A percentile compares a stretch with the other conserved stretches of the same genome.
Conservation (phyloP, 2,329 filamentous ascomycete genomes). For the Trichoderma guizhouense region DNA sequence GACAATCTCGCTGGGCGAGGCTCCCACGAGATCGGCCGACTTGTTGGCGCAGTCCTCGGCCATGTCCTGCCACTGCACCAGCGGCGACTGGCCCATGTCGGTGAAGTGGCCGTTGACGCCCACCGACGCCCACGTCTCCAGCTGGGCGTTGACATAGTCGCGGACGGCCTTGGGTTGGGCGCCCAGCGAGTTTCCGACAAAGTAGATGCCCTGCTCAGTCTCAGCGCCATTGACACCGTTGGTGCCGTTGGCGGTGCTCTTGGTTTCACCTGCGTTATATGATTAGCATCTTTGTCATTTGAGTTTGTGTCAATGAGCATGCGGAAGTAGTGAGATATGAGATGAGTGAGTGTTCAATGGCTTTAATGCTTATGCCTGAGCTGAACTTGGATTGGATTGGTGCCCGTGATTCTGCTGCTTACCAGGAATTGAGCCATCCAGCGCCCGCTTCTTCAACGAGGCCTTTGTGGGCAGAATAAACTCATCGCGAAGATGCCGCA, state of each 20-base stretch:
- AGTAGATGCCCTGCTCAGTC: slow-evolving; percentile 58
- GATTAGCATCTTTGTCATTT: not conserved
- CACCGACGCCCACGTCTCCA: slow-evolving; percentile 80
- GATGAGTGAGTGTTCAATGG: not conserved
- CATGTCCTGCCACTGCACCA: slow-evolving; percentile 73
- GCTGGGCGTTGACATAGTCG: slow-evolving; percentile 65
- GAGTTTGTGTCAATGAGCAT: no score
- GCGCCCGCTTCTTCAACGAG: slow-evolving; percentile 63
- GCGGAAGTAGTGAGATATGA: no score
- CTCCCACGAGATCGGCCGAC: slow-evolving; percentile 73
- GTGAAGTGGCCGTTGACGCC: slow-evolving; percentile 83
- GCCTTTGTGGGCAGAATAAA: slow-evolving; percentile 75
- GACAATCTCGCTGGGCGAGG: slow-evolving; percentile 68
- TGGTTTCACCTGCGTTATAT: not conserved
- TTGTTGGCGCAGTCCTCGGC: slow-evolving; percentile 69
- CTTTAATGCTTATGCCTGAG: not conserved
- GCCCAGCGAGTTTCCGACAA: slow-evolving; percentile 87
- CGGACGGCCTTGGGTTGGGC: slow-evolving; percentile 71
- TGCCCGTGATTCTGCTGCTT: slow-evolving; percentile 18
- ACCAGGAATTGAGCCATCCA: slow-evolving; percentile 47
- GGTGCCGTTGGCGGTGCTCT: slow-evolving; percentile 20
- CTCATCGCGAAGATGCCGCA: slow-evolving; percentile 61
- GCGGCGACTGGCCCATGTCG: slow-evolving; percentile 61
- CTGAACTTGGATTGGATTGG: not conserved
- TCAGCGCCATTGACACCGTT: slow-evolving; percentile 27